Percentiles rank a stretch among this genome's conserved stretches.
phyloP scores from a whole-genome alignment of 2,329 filamentous ascomycete species.

The Sporothrix humicola region DNA sequence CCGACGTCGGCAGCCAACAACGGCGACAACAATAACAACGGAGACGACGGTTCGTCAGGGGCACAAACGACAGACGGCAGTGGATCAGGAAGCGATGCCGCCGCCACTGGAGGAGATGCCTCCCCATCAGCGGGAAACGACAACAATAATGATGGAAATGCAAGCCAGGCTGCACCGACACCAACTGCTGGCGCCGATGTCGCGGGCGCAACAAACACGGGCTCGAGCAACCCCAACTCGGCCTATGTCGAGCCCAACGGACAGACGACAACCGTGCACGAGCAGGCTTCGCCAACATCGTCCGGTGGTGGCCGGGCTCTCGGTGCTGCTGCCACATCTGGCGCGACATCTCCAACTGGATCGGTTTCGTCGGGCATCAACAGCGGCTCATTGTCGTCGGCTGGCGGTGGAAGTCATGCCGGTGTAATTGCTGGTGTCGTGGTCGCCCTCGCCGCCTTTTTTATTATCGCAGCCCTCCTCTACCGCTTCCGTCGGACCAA shows the following conservation, averaged over 20 bases:
- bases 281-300: not conserved
- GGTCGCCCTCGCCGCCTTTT: not conserved
- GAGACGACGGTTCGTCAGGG: not conserved
- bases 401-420: conserved; percentile 7
- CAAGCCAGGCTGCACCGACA: not conserved
- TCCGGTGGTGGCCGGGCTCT: not conserved
- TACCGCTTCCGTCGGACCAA: conserved; percentile 33
- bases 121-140: not conserved
- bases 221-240: not conserved
- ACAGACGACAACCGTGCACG: conserved; percentile 19
- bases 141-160: not conserved
- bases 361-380: not conserved
- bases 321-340: not conserved
- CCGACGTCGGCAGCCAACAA: not conserved
- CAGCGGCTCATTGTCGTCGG: not conserved
- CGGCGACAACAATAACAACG: not conserved
- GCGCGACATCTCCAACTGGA: not conserved
- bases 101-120: not conserved
- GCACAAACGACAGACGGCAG: not conserved
- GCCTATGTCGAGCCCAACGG: conserved; percentile 32
- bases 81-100: not conserved
- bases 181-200: not conserved
- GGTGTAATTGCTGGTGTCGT: conserved; percentile 33
- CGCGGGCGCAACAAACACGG: conserved; percentile 10
- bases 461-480: conserved; percentile 24